Percentiles rank a stretch among this genome's conserved stretches.
These are phyloP conservation scores for Pulveroboletus sp. DNA, from an alignment of 768 basidiomycete species.

Conservation along the genomic window DNA sequence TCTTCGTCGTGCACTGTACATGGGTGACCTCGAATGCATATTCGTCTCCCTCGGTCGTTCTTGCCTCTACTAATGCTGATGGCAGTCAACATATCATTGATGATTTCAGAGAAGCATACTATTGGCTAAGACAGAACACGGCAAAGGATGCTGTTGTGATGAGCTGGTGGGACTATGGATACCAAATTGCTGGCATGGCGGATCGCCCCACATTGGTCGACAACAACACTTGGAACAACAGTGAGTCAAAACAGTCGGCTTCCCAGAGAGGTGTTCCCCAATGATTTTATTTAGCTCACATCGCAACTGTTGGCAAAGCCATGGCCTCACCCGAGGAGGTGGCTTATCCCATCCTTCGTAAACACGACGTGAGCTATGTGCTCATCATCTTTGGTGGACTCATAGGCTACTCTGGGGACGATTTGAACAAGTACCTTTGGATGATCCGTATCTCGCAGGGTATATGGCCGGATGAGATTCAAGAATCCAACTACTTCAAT, in stretches of 20 bases:
- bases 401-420: conserved; percentile 95
- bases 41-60: conserved; percentile 95
- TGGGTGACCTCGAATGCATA: conserved; percentile 94
- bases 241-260: conserved; percentile 42
- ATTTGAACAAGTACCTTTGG: conserved; percentile 99
- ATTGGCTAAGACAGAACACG: conserved; percentile 97
- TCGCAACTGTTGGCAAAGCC: conserved; percentile 97
- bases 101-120: conserved; percentile 99
- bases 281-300: conserved; percentile 60
- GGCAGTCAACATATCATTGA: conserved; percentile 95
- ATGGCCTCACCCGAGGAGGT: conserved; percentile 94
- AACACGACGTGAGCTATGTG: conserved; percentile 97
- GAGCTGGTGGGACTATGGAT: conserved; percentile 99
- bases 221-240: conserved; percentile 99
- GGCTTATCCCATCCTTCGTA: conserved; percentile 93
- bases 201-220: conserved; percentile 94
- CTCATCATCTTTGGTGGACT: conserved; percentile 97
- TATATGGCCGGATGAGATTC: conserved; percentile 97
- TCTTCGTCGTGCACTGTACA: conserved; percentile 96
- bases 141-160: conserved; percentile 88
- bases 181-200: conserved; percentile 99
- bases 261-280: conserved; percentile 3
- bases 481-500: conserved; percentile 93
- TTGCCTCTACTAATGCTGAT: conserved; percentile 73
- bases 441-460: conserved; percentile 95